Base-by-base conservation (phyloP, 805 yeast genomes). In the Yamadazyma paraphyllophila region DNA sequence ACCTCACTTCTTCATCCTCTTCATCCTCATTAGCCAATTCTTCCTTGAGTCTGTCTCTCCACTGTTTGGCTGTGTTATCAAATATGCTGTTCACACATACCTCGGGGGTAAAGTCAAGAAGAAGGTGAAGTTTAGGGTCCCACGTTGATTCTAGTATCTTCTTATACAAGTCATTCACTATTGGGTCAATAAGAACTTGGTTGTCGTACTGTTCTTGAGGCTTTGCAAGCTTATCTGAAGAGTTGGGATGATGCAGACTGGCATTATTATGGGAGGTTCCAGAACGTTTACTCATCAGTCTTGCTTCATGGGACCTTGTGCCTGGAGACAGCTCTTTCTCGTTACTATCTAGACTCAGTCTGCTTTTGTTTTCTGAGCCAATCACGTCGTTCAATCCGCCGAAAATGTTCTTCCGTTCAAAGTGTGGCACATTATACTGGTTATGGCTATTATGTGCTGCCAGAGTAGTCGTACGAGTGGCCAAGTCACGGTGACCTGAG, bases 31-130 rank as follows among this genome's bases (percentile, higher is more conserved):
- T 46, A 11, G 44, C 48, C 16, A 47, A 17, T 32, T 39, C 52
- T 45, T 44, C 37, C 40, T 42, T 44, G 44, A 52, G 40, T 13
- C 38, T 51, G 7, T 49, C 51, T 39, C 57, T 53, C 41, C 52
- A 55, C 31, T 62, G 58, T 1, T 53, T 53, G 16, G 56, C 55
- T 13, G 44, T 46, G 26, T 87, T 85, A 25, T 77, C 74, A 46
- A 88, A 76, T 2, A 91, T 85, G 61, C 88, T 95, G 27, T 81
- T 81, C 9, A 90, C 74, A 50, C 91, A 80, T 47, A 83, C 87
- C 41, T 76, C 75, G 0, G 96, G 92, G 10, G 82, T 70, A 40
- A 60, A 73, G 70, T 66, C 86, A 79, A 69, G 59, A 38, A 66
- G 62, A 45, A 69, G 69, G 59, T 63, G 63, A 33, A 72, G 55